Conservation (phyloP, 2,329 filamentous ascomycete genomes). For the Byssothecium circinans region DNA sequence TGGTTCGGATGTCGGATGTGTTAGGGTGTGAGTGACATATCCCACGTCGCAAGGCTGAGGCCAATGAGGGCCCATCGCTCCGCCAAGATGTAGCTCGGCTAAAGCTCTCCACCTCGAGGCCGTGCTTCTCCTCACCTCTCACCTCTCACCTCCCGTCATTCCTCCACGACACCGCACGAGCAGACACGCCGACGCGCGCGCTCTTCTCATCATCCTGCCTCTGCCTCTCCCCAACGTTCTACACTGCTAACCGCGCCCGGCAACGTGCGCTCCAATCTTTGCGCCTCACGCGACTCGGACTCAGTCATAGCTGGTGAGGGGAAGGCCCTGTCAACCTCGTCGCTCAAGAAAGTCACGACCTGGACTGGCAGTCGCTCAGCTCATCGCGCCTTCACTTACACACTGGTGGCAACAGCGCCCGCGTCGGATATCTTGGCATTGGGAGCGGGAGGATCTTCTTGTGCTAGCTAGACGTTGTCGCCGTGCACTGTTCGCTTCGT, state of each 20-base stretch:
- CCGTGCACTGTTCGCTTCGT: constrained; percentile 21
- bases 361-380: constrained; percentile 20
- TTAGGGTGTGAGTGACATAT: neutral
- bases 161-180: constrained; percentile 33
- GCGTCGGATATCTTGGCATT: neutral
- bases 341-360: constrained; percentile 26
- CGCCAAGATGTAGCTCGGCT: too few relatives aligned
- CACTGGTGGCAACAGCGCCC: constrained; percentile 17
- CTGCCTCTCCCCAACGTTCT: constrained; percentile 14
- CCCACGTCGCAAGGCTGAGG: neutral
- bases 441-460: constrained; percentile 6
- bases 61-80: neutral
- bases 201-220: constrained; percentile 6
- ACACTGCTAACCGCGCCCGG: too few relatives aligned
- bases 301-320: constrained; percentile 14
- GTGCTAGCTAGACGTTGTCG: constrained; percentile 29
- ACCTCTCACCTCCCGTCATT: constrained; percentile 17
- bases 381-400: constrained; percentile 18
- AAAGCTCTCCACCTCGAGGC: constrained; percentile 6
- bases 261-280: constrained; percentile 3
- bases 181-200: constrained; percentile 14
- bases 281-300: constrained; percentile 3
- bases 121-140: constrained; percentile 24
- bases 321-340: constrained; percentile 14
- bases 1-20: neutral